Evolutionary conservation across 306 rosid species (phyloP).

Genomic region (Cucumis sativus): Cucumber_9930_V3 NC_026656.2:24609001-24609500

Average conservation of each 20-base stretch:
- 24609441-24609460: background rate
- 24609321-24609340: background rate
- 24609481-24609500: background rate
- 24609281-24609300: background rate
- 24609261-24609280: background rate
- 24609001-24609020: background rate
- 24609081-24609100: background rate
- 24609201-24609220: background rate
- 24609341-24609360: background rate
- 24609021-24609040: background rate
- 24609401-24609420: background rate
- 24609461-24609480: background rate
- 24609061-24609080: background rate
- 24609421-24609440: background rate
- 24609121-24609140: background rate
- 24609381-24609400: background rate
- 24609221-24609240: background rate
- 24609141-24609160: background rate
- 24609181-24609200: background rate
- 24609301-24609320: background rate
- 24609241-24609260: background rate
- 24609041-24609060: background rate
- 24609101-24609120: background rate
- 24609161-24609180: background rate
- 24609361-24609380: background rate